Percentiles rank a stretch among this genome's conserved stretches.
phyloP scores from a whole-genome alignment of 352 stramenopile species.

The Globisporangium yorkense region DNA sequence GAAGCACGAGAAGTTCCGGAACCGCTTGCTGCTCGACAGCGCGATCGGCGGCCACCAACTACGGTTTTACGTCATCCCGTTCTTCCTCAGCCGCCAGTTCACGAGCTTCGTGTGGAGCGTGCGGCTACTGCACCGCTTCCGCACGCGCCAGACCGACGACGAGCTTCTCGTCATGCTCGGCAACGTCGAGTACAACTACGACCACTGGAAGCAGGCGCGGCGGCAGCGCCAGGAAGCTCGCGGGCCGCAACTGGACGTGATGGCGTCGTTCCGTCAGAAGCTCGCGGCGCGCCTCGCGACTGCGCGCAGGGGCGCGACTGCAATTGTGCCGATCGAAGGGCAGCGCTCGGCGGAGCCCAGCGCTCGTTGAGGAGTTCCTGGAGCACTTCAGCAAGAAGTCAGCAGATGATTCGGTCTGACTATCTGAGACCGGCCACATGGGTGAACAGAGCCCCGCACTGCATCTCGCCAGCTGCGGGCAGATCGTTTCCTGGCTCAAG shows the following conservation, averaged over 20 bases:
- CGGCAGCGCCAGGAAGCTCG: neutral
- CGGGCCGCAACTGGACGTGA: neutral
- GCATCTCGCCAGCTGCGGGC: neutral
- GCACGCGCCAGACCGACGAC: constrained; percentile 4
- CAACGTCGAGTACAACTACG: constrained; percentile 16
- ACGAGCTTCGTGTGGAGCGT: constrained; percentile 12
- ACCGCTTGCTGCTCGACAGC: constrained; percentile 13
- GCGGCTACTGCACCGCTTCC: constrained; percentile 8
- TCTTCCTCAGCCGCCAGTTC: constrained; percentile 15
- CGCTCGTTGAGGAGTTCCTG: neutral
- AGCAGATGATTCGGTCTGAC: neutral
- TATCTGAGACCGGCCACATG: neutral
- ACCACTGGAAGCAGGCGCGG: constrained; percentile 5
- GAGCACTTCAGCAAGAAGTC: neutral
- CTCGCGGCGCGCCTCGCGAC: neutral
- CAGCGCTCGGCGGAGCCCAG: neutral
- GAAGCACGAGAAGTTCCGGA: constrained; percentile 4
- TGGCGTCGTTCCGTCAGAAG: neutral
- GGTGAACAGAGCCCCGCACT: neutral
- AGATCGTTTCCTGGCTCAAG: neutral
- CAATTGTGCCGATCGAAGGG: neutral
- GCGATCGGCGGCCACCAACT: neutral
- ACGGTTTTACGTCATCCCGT: constrained; percentile 10
- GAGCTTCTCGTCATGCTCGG: constrained; percentile 12
- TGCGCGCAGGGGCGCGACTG: neutral